phyloP scores from a whole-genome alignment of 495 filamentous ascomycete genomes.

The Aspergillus asperescens region DNA sequence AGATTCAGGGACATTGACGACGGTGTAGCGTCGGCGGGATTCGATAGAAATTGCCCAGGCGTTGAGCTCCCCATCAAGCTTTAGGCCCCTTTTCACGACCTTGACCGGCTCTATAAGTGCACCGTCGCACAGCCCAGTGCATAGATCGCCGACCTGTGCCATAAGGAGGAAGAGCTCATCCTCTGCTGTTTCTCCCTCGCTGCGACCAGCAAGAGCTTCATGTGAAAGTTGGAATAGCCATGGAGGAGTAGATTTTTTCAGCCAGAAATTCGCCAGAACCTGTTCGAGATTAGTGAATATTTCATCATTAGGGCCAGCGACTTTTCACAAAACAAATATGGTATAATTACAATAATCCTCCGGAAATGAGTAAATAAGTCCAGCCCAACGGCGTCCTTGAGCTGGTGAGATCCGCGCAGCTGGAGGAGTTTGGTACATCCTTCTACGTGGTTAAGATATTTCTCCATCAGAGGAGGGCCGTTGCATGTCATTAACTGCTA shows the following conservation, averaged over 20 bases:
- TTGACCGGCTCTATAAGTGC: background rate
- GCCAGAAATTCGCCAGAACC: constrained; percentile 12
- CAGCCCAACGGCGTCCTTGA: constrained; percentile 1
- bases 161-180: constrained; percentile 9
- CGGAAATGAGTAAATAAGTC: constrained; percentile 14
- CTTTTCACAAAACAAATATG: background rate
- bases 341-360: constrained; percentile 3
- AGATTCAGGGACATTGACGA: background rate
- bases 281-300: background rate
- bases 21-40: background rate
- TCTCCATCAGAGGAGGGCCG: constrained; percentile 6
- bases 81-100: background rate
- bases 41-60: constrained; percentile 6
- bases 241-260: constrained; percentile 7
- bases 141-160: constrained; percentile 7
- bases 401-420: constrained; percentile 12
- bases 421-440: constrained; percentile 10
- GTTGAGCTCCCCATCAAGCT: constrained; percentile 8
- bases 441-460: constrained; percentile 9
- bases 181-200: background rate
- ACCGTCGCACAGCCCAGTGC: background rate
- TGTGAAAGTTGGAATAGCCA: constrained; percentile 7
- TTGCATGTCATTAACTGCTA: constrained; percentile 9
- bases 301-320: background rate
- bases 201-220: background rate